Evolutionary conservation across 2,329 filamentous ascomycete genomes (phyloP).

Genomic region (Daldinia eschscholtzii): DNA sequence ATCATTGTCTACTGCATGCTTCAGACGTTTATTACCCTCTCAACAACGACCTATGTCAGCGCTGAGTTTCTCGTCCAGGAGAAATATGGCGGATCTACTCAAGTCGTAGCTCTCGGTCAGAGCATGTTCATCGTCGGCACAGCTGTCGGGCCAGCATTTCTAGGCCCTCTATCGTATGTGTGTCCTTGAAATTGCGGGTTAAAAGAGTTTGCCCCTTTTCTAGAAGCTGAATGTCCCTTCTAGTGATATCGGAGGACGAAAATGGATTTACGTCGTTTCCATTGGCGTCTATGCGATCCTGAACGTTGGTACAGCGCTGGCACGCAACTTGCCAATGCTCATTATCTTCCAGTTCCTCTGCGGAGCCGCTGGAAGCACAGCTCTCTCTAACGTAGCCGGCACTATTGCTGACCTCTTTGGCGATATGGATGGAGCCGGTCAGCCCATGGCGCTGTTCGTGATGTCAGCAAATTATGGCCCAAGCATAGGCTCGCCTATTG

Average conservation of each 20-base stretch:
- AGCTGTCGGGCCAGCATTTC: slow-evolving; percentile 57
- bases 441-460: slow-evolving; percentile 60
- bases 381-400: slow-evolving; percentile 54
- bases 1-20: slow-evolving; percentile 49
- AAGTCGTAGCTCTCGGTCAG: slow-evolving; percentile 57
- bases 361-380: slow-evolving; percentile 54
- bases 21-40: slow-evolving; percentile 56
- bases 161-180: slow-evolving; percentile 57
- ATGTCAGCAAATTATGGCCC: slow-evolving; percentile 57
- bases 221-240: slow-evolving; percentile 25
- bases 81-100: slow-evolving; percentile 54
- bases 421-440: slow-evolving; percentile 55
- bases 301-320: slow-evolving; percentile 54
- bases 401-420: slow-evolving; percentile 56
- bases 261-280: slow-evolving; percentile 59
- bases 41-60: slow-evolving; percentile 56
- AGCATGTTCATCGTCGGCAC: slow-evolving; percentile 59
- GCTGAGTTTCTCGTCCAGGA: slow-evolving; percentile 55
- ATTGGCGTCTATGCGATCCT: slow-evolving; percentile 53
- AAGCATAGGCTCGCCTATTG: slow-evolving; percentile 56
- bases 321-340: slow-evolving; percentile 55
- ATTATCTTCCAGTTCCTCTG: slow-evolving; percentile 56
- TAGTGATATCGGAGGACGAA: slow-evolving; percentile 58
- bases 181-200: slow-evolving; percentile 5
- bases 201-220: background rate